A percentile compares a stretch with the other conserved stretches of the same genome.
Conservation (phyloP, 2,329 filamentous ascomycete species). For the Monilinia fructicola region DNA sequence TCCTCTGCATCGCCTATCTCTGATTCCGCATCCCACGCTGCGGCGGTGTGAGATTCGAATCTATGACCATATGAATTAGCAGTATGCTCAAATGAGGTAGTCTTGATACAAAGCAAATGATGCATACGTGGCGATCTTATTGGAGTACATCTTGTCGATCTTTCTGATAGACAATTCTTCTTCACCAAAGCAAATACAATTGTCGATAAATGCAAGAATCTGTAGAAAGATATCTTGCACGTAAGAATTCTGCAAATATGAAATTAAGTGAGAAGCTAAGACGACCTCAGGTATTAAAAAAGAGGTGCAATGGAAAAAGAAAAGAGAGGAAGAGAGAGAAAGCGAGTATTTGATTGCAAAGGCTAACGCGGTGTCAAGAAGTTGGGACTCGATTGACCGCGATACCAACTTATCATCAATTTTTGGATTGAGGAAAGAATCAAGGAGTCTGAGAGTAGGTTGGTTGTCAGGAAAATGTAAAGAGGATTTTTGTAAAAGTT, state of each 20-base stretch:
- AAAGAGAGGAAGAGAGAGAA: no score
- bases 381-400: not conserved
- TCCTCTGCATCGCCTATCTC: not conserved
- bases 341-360: not conserved
- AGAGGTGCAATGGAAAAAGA: no score
- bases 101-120: not conserved
- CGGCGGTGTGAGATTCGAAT: constrained; percentile 8
- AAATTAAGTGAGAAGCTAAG: not conserved
- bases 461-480: not conserved
- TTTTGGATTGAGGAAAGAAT: not conserved
- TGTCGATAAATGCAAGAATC: not conserved
- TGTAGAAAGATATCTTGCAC: not conserved
- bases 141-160: not conserved
- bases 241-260: not conserved
- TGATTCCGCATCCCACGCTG: constrained; percentile 2
- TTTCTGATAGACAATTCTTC: not conserved
- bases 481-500: not conserved
- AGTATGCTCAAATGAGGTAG: not conserved
- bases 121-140: constrained; percentile 16
- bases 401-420: not conserved
- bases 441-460: not conserved
- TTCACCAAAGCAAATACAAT: not conserved
- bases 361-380: not conserved
- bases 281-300: not conserved
- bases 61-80: not conserved